Evolutionary conservation across 306 rosid species (phyloP).

Genomic region (Cajanus cajan): DNA sequence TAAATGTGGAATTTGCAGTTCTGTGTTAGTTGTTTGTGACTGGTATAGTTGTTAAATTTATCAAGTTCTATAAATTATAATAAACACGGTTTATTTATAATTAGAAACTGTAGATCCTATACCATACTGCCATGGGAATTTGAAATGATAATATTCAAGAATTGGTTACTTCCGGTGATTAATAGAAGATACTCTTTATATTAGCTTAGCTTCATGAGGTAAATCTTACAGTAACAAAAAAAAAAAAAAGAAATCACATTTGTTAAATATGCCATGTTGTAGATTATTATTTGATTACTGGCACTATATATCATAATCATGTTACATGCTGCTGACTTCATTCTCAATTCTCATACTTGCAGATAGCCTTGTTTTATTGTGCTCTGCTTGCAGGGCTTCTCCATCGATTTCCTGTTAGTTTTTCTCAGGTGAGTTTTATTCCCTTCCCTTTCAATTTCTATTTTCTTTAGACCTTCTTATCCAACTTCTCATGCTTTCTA

Average conservation of each 20-base stretch:
- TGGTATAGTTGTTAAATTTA: background rate
- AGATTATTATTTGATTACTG: background rate
- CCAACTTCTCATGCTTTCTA: slow-evolving; percentile 6
- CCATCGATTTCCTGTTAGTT: slow-evolving; percentile 80
- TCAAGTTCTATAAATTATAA: background rate
- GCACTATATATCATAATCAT: background rate
- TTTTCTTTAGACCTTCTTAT: background rate
- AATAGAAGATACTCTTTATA: background rate
- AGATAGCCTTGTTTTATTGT: slow-evolving; percentile 90
- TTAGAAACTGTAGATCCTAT: background rate
- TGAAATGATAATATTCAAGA: slow-evolving; percentile 7
- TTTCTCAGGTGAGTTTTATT: slow-evolving; percentile 66
- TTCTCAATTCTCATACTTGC: slow-evolving; percentile 29
- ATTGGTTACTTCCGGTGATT: background rate
- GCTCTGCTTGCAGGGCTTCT: slow-evolving; percentile 89
- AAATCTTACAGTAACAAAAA: background rate
- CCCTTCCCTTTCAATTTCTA: slow-evolving; percentile 7
- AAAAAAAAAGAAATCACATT: too few relatives aligned
- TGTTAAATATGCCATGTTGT: slow-evolving; percentile 14
- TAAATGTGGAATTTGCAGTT: background rate
- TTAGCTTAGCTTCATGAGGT: slow-evolving; percentile 14
- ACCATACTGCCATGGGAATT: background rate
- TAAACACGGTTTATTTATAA: background rate
- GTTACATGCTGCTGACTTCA: slow-evolving; percentile 32
- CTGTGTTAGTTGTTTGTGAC: background rate